Evolutionary conservation across 768 basidiomycete species (phyloP), one percentile per base, ranked within the genome.

Genomic region (Mycena galericulata): DNA sequence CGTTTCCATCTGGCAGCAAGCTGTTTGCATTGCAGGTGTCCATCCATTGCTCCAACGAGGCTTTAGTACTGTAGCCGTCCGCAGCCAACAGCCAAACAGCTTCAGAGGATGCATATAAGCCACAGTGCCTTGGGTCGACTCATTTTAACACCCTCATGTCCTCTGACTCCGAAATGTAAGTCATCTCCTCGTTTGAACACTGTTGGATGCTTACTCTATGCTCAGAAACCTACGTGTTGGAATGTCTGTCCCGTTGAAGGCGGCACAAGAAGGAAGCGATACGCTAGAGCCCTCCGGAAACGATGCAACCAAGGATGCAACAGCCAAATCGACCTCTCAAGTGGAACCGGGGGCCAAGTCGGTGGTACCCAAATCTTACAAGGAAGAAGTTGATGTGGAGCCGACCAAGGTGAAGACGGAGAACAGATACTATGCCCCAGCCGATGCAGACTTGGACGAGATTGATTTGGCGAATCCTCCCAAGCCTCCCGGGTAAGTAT

Each of bases 111-210:
- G 14, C 34, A 36, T 61, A 40, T 61, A 61, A 40, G 29, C 4
- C 10, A 41, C 36, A 6, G n/a, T 9, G 22, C 26, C 29, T 30
- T 12, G 15, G 10, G 22, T 32, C 40, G 61, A 62, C 50, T 62
- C 61, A 62, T 2, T 43, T n/a, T 12, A 32, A 53, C 49, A 14
- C 14, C 2, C 26, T 18, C 45, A 62, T 62, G 60, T 51, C 59
- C 34, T 17, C 36, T 40, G 34, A 40, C 53, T 54, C 53, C 12
- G n/a, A 62, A 8, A 62, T 17, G 61, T 62, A 17, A 30, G 45
- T 18, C 29, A 45, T n/a, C 34, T 22, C n/a, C 18, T 26, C 14
- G 3, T 10, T 22, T 46, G 9, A n/a, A n/a, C 6, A 17, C 18
- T n/a, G 18, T 18, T 43, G 9, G 17, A 6, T 14, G 34, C 6